Percentiles rank a stretch among this genome's conserved stretches.
phyloP scores from a whole-genome alignment of 1,139 yeast species.

The Pneumocystis carinii region DNA sequence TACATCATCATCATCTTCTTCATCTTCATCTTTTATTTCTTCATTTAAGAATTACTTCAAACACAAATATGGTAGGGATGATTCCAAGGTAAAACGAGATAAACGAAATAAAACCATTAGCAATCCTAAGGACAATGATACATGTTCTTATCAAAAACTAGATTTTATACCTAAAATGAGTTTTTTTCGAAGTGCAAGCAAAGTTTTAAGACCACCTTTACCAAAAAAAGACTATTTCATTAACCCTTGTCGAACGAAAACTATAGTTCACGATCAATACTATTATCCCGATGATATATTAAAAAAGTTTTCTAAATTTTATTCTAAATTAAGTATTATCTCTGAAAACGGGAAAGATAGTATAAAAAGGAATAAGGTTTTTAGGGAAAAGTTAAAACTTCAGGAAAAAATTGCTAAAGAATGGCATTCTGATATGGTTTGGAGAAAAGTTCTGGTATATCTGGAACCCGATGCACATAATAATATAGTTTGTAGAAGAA shows the following conservation, averaged over 20 bases:
- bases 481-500: conserved; percentile 72
- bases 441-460: conserved; percentile 85
- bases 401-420: conserved; percentile 81
- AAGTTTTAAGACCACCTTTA: conserved; percentile 70
- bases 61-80: background rate
- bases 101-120: background rate
- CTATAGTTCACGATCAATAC: conserved; percentile 65
- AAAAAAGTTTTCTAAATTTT: conserved; percentile 20
- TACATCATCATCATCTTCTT: too few relatives aligned
- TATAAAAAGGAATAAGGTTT: conserved; percentile 14
- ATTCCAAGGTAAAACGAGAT: background rate
- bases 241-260: conserved; percentile 45
- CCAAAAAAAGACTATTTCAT: conserved; percentile 59
- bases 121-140: background rate
- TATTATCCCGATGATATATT: conserved; percentile 58
- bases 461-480: conserved; percentile 91
- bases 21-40: background rate
- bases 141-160: background rate
- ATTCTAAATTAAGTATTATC: background rate
- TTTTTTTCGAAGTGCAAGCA: conserved; percentile 66
- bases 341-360: conserved; percentile 16
- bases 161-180: conserved; percentile 40
- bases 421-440: conserved; percentile 70
- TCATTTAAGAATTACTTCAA: background rate
- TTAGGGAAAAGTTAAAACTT: conserved; percentile 28